Conservation (phyloP, 768 basidiomycete genomes). For the Brasilioporus rufonigricans region DNA sequence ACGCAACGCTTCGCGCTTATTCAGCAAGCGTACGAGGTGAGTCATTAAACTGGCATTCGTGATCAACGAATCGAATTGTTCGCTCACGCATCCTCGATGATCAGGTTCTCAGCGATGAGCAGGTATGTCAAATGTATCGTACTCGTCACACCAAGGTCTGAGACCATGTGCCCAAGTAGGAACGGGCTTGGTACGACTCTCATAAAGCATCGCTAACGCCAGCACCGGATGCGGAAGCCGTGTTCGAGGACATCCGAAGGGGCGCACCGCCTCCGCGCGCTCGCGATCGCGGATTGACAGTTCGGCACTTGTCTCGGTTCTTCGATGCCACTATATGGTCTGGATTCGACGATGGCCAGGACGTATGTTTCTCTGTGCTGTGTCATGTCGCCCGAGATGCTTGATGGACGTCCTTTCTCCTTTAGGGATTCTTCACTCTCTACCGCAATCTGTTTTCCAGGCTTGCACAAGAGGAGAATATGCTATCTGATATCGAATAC, state of each 20-base stretch:
- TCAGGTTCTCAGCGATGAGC: conserved; percentile 90
- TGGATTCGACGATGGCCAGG: conserved; percentile 58
- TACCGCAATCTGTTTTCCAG: conserved; percentile 86
- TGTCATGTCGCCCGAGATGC: neutral
- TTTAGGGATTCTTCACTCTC: conserved; percentile 84
- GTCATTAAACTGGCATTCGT: conserved; percentile 8
- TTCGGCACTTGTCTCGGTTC: conserved; percentile 80
- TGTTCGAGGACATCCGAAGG: conserved; percentile 81
- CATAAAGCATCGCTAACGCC: conserved; percentile 80
- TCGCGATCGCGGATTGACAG: conserved; percentile 73
- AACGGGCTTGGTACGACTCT: conserved; percentile 97
- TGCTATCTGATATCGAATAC: conserved; percentile 47
- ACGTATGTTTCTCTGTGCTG: conserved; percentile 41
- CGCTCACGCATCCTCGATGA: neutral
- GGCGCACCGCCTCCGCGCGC: conserved; percentile 57
- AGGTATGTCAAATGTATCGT: conserved; percentile 51
- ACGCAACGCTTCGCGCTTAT: conserved; percentile 84
- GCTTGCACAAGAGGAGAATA: conserved; percentile 73
- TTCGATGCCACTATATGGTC: conserved; percentile 72
- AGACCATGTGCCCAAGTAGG: conserved; percentile 53
- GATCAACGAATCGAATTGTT: neutral
- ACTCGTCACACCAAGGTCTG: conserved; percentile 5
- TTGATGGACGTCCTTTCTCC: neutral
- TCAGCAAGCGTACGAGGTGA: conserved; percentile 95
- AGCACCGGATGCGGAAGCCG: conserved; percentile 78